phyloP scores from a whole-genome alignment of 2,329 filamentous ascomycete species.

The Fusarium udum region DNA sequence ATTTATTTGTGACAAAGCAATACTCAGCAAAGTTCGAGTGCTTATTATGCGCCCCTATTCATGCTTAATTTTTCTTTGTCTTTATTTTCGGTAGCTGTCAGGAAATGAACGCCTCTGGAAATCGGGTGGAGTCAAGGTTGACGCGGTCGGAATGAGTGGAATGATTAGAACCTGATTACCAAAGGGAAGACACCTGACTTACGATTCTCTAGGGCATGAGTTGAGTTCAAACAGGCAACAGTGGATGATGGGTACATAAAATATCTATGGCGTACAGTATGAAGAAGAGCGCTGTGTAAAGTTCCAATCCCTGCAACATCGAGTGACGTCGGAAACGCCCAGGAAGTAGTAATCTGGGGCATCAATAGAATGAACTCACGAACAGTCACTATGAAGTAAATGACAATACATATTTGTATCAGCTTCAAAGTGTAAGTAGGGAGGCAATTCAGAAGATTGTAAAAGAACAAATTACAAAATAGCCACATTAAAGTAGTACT shows the following conservation, averaged over 20 bases:
- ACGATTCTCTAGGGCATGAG: neutral
- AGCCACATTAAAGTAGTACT: conserved; percentile 19
- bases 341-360: neutral
- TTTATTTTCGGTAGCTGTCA: neutral
- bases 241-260: neutral
- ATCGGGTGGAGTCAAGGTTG: neutral
- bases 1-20: neutral
- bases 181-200: neutral
- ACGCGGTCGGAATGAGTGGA: neutral
- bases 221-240: neutral
- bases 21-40: neutral
- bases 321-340: neutral
- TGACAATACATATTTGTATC: too few species aligned
- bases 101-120: neutral
- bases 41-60: neutral
- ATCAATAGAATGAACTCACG: neutral
- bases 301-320: neutral
- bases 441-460: neutral
- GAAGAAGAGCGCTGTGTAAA: neutral
- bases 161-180: neutral
- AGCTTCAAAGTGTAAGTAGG: neutral
- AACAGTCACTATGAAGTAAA: neutral
- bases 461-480: neutral
- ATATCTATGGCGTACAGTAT: neutral
- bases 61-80: neutral